Percentiles rank a stretch among this genome's conserved stretches.
These are phyloP conservation scores for Aphanomyces astaci DNA, from an alignment of 352 stramenopile species.

Conservation along the genomic window DNA sequence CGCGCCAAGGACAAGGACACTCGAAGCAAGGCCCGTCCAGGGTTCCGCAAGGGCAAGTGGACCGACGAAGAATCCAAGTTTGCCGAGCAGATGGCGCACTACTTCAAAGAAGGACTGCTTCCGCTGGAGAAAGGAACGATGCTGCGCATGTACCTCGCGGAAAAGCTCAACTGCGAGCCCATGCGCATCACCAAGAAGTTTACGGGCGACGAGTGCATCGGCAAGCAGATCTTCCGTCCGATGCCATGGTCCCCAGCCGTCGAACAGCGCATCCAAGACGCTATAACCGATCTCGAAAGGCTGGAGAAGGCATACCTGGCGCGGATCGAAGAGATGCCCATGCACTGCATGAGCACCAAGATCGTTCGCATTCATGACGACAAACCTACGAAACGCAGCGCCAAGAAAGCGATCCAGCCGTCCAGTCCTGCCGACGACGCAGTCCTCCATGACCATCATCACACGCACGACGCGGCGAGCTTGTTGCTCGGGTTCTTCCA, in stretches of 20 bases:
- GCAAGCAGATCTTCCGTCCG: constrained; percentile 82
- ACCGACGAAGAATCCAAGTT: constrained; percentile 76
- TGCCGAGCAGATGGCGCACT: constrained; percentile 62
- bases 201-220: constrained; percentile 84
- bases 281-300: constrained; percentile 57
- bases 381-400: background rate
- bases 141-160: constrained; percentile 84
- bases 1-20: constrained; percentile 20
- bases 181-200: constrained; percentile 93
- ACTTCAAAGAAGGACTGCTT: constrained; percentile 79
- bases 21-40: constrained; percentile 67
- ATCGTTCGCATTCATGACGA: background rate
- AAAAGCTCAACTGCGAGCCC: constrained; percentile 88
- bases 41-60: constrained; percentile 82
- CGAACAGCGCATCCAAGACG: constrained; percentile 58
- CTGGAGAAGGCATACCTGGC: constrained; percentile 73
- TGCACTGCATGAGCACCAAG: constrained; percentile 25
- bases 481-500: constrained; percentile 20
- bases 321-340: constrained; percentile 53
- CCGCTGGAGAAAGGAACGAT: constrained; percentile 82
- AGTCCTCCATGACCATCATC: background rate
- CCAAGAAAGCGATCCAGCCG: background rate
- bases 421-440: background rate
- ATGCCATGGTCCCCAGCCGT: constrained; percentile 59
- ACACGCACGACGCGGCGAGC: constrained; percentile 3